These are phyloP conservation scores for Talaromyces sp. DNA, from an alignment of 2,329 filamentous ascomycete species.

Conservation along the genomic window DNA sequence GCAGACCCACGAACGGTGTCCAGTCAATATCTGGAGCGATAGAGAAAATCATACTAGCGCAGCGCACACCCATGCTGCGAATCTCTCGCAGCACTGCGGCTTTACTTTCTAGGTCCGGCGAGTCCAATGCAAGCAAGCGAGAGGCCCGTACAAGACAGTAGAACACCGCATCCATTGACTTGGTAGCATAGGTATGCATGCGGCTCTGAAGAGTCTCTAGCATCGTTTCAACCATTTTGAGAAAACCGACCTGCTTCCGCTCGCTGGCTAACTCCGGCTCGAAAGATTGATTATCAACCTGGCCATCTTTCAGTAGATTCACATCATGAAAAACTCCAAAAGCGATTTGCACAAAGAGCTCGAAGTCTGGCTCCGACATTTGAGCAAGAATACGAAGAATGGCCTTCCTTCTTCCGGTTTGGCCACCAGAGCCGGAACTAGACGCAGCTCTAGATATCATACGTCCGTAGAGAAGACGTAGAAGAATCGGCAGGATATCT, in stretches of 20 bases:
- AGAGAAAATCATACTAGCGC: slow-evolving; percentile 72
- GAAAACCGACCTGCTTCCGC: slow-evolving; percentile 82
- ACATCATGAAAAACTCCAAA: slow-evolving; percentile 66
- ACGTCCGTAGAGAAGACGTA: slow-evolving; percentile 84
- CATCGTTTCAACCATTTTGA: slow-evolving; percentile 87
- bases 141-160: slow-evolving; percentile 75
- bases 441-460: slow-evolving; percentile 78
- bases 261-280: slow-evolving; percentile 58
- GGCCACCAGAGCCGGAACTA: slow-evolving; percentile 72
- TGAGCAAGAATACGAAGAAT: slow-evolving; percentile 75
- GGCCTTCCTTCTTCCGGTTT: slow-evolving; percentile 71
- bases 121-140: slow-evolving; percentile 44
- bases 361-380: slow-evolving; percentile 69
- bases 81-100: slow-evolving; percentile 47
- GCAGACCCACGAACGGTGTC: slow-evolving; percentile 64
- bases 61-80: slow-evolving; percentile 67
- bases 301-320: slow-evolving; percentile 53
- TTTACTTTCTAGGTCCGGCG: slow-evolving; percentile 30
- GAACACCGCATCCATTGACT: slow-evolving; percentile 71
- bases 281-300: slow-evolving; percentile 54
- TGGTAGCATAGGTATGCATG: slow-evolving; percentile 64
- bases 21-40: slow-evolving; percentile 69
- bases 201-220: slow-evolving; percentile 78
- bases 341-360: slow-evolving; percentile 77
- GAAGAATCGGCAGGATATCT: slow-evolving; percentile 77